Evolutionary conservation across 2,329 filamentous ascomycete species (phyloP).

Genomic region (Didymosphaeria variabile): DNA sequence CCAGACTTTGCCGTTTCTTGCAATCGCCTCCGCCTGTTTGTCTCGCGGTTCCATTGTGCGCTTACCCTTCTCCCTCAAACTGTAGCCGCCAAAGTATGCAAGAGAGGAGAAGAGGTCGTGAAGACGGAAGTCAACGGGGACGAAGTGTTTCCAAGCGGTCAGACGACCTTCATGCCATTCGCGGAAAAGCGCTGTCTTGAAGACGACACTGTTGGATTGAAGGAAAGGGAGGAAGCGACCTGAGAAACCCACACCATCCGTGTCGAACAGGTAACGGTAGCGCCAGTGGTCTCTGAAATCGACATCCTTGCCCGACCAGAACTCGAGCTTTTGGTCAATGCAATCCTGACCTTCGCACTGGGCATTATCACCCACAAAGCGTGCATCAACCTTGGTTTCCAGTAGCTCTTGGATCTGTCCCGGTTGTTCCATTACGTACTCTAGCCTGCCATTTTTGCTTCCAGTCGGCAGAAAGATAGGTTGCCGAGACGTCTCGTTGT

Average conservation of each 20-base stretch:
- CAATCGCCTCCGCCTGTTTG: slow-evolving; percentile 45
- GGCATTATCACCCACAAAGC: slow-evolving; percentile 66
- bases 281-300: slow-evolving; percentile 68
- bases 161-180: slow-evolving; percentile 83
- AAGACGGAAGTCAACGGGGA: slow-evolving; percentile 77
- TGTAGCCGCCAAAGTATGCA: slow-evolving; percentile 69
- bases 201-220: slow-evolving; percentile 71
- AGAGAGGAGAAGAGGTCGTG: slow-evolving; percentile 78
- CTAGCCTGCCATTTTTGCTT: slow-evolving; percentile 60
- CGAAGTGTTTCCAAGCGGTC: slow-evolving; percentile 80
- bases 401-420: slow-evolving; percentile 64
- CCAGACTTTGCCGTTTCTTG: slow-evolving; percentile 43
- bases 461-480: slow-evolving; percentile 53
- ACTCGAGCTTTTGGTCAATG: slow-evolving; percentile 61
- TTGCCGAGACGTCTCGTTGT: slow-evolving; percentile 43
- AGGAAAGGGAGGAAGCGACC: slow-evolving; percentile 72
- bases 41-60: slow-evolving; percentile 36
- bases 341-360: slow-evolving; percentile 67
- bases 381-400: slow-evolving; percentile 61
- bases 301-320: slow-evolving; percentile 56
- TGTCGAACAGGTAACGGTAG: slow-evolving; percentile 75
- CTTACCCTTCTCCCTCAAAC: slow-evolving; percentile 33
- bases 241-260: slow-evolving; percentile 74
- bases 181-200: slow-evolving; percentile 76
- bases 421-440: slow-evolving; percentile 65